Evolutionary conservation across 306 rosid genomes (phyloP).

Genomic region (Cyclanthera cordifolia): DNA sequence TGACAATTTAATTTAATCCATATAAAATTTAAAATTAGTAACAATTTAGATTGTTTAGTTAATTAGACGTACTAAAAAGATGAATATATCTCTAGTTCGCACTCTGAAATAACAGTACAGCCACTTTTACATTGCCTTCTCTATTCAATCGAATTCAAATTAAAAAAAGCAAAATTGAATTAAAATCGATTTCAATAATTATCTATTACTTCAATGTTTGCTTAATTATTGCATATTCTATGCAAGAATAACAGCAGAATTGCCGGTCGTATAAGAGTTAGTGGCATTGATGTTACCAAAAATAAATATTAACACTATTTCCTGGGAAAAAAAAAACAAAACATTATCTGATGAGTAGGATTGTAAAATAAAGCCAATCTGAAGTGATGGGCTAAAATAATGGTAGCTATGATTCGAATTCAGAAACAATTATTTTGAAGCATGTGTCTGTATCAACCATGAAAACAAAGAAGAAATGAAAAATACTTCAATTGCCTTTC

Average conservation of each 20-base stretch:
- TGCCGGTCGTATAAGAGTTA: background rate
- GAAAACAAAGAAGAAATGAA: background rate
- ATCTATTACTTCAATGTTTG: background rate
- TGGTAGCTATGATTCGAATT: background rate
- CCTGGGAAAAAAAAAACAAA: background rate
- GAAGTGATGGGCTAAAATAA: background rate
- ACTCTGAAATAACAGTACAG: background rate
- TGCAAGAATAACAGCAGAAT: background rate
- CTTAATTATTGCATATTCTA: background rate
- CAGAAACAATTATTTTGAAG: background rate
- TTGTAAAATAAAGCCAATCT: background rate
- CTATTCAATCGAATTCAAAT: background rate
- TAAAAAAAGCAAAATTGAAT: too few relatives aligned
- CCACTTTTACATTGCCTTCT: background rate
- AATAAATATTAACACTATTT: background rate
- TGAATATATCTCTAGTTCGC: background rate
- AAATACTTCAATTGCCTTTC: background rate
- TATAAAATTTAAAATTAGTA: too few relatives aligned
- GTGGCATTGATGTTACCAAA: background rate
- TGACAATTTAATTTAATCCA: too few relatives aligned
- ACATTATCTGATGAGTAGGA: background rate
- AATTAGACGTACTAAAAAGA: background rate
- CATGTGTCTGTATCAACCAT: background rate
- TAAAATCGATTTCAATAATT: constrained; percentile 3
- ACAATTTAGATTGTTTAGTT: background rate